Conservation (phyloP, 768 basidiomycete species). For the Boletellus emodensis region DNA sequence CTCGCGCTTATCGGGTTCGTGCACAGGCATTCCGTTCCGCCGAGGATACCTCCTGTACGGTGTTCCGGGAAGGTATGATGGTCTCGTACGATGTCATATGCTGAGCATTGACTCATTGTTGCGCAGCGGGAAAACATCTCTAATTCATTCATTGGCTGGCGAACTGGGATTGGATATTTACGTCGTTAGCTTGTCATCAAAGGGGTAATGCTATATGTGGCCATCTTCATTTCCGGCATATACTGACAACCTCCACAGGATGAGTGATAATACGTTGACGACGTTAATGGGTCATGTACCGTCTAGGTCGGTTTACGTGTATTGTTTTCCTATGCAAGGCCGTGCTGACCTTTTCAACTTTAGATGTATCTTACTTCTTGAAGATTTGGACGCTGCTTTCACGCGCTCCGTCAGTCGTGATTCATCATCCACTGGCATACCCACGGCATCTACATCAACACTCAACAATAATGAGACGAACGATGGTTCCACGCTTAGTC, state of each 20-base stretch:
- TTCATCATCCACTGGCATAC: constrained; percentile 69
- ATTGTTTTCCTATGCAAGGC: constrained; percentile 5
- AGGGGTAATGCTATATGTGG: constrained; percentile 53
- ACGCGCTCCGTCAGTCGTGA: constrained; percentile 85
- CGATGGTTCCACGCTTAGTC: constrained; percentile 79
- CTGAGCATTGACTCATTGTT: constrained; percentile 13
- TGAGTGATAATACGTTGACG: constrained; percentile 86
- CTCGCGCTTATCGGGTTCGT: constrained; percentile 17
- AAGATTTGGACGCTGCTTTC: constrained; percentile 91
- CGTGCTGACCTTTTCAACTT: constrained; percentile 5
- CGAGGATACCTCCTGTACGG: constrained; percentile 82
- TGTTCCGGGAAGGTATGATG: constrained; percentile 72
- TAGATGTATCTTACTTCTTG: constrained; percentile 89
- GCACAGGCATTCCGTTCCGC: constrained; percentile 78
- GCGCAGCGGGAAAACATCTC: constrained; percentile 75
- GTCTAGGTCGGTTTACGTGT: constrained; percentile 49
- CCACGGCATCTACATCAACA: constrained; percentile 45
- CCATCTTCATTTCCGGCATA: not conserved
- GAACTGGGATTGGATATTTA: constrained; percentile 89
- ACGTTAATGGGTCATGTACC: constrained; percentile 88
- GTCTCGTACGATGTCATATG: not conserved
- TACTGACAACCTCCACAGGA: constrained; percentile 42
- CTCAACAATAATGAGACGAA: constrained; percentile 44
- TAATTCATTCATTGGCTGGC: constrained; percentile 81
- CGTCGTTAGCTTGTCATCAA: constrained; percentile 82